A percentile compares a stretch with the other conserved stretches of the same genome.
phyloP scores from a whole-genome alignment of 805 yeast species.

The Yamadazyma philogaea region DNA sequence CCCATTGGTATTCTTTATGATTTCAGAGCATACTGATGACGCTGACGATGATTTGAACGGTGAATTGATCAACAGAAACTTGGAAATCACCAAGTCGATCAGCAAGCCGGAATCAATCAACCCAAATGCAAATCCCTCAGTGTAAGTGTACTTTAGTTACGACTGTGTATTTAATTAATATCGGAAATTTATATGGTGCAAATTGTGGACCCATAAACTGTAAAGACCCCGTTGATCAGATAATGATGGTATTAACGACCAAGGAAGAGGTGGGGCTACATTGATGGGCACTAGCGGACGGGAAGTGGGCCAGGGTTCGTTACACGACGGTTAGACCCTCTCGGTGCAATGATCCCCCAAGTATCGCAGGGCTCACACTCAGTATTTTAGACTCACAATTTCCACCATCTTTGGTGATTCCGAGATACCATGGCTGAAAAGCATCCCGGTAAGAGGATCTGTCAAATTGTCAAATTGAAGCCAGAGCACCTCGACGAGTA shows the following conservation, averaged over 20 bases:
- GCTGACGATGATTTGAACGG: slow-evolving; percentile 28
- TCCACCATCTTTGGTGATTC: slow-evolving; percentile 33
- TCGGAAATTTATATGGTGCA: too few species aligned
- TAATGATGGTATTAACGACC: too few species aligned
- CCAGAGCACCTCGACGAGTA: slow-evolving; percentile 39
- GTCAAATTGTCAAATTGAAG: slow-evolving; percentile 37
- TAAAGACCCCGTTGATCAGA: too few species aligned
- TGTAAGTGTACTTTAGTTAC: background rate
- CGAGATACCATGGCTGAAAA: slow-evolving; percentile 21
- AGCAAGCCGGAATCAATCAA: slow-evolving; percentile 5
- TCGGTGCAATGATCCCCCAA: background rate
- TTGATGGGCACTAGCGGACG: too few species aligned
- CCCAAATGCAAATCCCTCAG: background rate
- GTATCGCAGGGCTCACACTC: background rate
- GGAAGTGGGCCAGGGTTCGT: too few species aligned
- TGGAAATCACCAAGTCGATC: slow-evolving; percentile 22
- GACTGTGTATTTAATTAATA: background rate
- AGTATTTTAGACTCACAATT: background rate
- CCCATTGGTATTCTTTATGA: slow-evolving; percentile 43
- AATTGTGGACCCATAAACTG: too few species aligned
- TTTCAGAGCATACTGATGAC: slow-evolving; percentile 42
- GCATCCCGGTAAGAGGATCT: slow-evolving; percentile 36
- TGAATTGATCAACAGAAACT: slow-evolving; percentile 8
- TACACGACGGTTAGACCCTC: too few species aligned
- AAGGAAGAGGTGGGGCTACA: too few species aligned